phyloP scores from a whole-genome alignment of 2,329 filamentous ascomycete species.

The Alternaria sp. region DNA sequence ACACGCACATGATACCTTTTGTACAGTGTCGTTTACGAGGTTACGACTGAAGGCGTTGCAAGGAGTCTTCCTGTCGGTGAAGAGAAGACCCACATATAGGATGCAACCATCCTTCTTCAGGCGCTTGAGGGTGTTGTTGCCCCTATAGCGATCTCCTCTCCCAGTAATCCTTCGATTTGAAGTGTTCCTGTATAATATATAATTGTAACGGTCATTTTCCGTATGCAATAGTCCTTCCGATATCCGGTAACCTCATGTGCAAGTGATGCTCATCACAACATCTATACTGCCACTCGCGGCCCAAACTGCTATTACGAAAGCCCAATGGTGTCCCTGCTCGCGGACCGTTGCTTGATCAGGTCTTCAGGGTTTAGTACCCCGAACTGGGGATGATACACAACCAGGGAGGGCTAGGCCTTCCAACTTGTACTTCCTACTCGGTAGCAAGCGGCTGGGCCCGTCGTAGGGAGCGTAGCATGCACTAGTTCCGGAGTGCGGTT shows the following conservation, averaged over 20 bases:
- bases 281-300: not conserved
- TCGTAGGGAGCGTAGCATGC: conserved; percentile 6
- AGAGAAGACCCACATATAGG: conserved; percentile 9
- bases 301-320: not conserved
- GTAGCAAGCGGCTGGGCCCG: conserved; percentile 10
- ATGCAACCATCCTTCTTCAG: conserved; percentile 10
- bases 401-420: not conserved
- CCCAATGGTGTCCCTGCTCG: not conserved
- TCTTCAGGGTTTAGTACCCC: not conserved
- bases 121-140: conserved; percentile 24
- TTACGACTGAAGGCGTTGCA: conserved; percentile 17
- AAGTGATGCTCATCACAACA: not conserved
- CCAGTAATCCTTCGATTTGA: not conserved
- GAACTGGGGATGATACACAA: not conserved
- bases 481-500: conserved; percentile 14
- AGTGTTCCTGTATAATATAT: conserved; percentile 24
- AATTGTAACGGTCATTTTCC: conserved; percentile 13
- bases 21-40: conserved; percentile 15
- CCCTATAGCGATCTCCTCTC: conserved; percentile 16
- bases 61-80: conserved; percentile 8
- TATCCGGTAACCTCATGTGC: not conserved
- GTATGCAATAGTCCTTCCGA: not conserved
- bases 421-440: conserved; percentile 5
- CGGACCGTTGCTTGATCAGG: not conserved
- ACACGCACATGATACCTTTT: conserved; percentile 18